Base-by-base conservation (phyloP, 208 protist genomes). In the Crithidia sp. region DNA sequence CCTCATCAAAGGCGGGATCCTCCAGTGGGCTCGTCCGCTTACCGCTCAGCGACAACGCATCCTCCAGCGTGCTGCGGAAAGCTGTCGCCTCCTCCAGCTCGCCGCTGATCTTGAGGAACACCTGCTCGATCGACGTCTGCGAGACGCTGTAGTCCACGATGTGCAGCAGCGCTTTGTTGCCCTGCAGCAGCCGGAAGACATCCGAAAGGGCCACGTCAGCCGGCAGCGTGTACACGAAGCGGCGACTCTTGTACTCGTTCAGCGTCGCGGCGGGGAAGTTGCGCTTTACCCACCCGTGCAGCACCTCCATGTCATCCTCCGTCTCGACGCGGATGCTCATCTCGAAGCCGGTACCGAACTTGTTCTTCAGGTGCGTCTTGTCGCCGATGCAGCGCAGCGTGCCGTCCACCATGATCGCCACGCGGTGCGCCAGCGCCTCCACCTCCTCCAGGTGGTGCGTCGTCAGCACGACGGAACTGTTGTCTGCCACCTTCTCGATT, bases 401-500 rank as follows among this genome's bases (percentile, higher is more conserved):
- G 41, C 95, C 95, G 49, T 86, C 79, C 9, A 83, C 82, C 87
- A 97, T 95, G 45, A 97, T 96, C 6, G 85, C 90, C 9, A 96
- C 74, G 44, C 77, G 68, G 61, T 83, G 52, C 36, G 87, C 88
- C 7, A 98, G 75, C 6, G 92, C 92, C 76, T 98, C 94, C 71
- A 92, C 88, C 87, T 98, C 96, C 69, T 97, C 94, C 83, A 98
- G 84, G 65, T 97, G 92, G 71, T 98, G 96, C 56, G 95, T 98
- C 59, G 95, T 98, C 62, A 98, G 74, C 68, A 95, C 84, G 5
- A 95, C 79, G 19, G 90, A 86, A 76, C 87, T 89, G 76, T 87
- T 82, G 45, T 84, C 49, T 0, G 87, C 58, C 12, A 84, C 89
- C 77, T 71, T 69, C 59, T 91, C 84, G 59, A 89, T 93, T 8